Percentiles rank a stretch among this genome's conserved stretches.
phyloP scores from a whole-genome alignment of 1,284 basidiomycete genomes.

The Fomitopsis pinicola region DNA sequence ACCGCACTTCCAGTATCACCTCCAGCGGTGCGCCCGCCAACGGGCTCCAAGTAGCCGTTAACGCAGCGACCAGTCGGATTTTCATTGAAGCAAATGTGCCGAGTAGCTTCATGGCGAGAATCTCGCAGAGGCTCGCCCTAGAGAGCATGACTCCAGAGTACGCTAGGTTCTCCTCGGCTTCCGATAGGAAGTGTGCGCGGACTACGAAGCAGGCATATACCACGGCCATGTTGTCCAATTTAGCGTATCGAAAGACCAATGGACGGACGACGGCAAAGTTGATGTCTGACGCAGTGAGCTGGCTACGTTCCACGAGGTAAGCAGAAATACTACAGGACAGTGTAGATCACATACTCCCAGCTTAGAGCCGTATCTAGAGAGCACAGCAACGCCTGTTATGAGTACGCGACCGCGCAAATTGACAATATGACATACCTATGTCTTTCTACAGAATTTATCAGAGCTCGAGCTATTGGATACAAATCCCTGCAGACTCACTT shows the following conservation, averaged over 20 bases:
- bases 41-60: constrained; percentile 79
- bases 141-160: constrained; percentile 67
- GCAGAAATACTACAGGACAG: not conserved
- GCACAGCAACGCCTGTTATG: constrained; percentile 11
- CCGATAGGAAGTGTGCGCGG: constrained; percentile 48
- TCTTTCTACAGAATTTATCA: constrained; percentile 38
- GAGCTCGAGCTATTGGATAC: not conserved
- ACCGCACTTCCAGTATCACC: constrained; percentile 60
- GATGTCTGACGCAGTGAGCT: constrained; percentile 79
- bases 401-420: not conserved
- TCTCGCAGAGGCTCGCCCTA: constrained; percentile 78
- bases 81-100: constrained; percentile 68
- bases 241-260: constrained; percentile 75
- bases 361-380: constrained; percentile 66
- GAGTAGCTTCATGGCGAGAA: constrained; percentile 83
- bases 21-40: constrained; percentile 72
- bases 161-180: constrained; percentile 63
- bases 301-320: constrained; percentile 33
- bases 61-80: constrained; percentile 67
- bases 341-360: constrained; percentile 57
- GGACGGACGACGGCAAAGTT: constrained; percentile 82
- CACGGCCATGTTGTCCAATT: constrained; percentile 65
- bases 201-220: constrained; percentile 74
- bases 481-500: constrained; percentile 39
- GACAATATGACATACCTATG: constrained; percentile 23